Evolutionary conservation across 1,284 basidiomycete species (phyloP).

Genomic region (Malassezia brasiliensis): DNA sequence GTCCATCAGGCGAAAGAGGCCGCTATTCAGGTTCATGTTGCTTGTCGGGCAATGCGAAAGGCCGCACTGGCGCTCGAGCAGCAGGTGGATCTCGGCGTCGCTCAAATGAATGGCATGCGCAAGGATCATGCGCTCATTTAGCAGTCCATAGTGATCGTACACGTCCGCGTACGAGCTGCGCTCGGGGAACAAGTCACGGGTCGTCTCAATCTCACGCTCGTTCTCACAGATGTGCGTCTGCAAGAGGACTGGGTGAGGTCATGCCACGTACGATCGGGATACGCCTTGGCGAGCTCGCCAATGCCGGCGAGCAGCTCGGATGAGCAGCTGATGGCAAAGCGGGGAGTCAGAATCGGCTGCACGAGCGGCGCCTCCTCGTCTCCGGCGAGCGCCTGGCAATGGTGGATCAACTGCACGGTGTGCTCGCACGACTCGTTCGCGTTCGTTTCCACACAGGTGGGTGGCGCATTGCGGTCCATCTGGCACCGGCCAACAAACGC

Average conservation of each 20-base stretch:
- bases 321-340: constrained; percentile 89
- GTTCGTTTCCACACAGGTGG: constrained; percentile 61
- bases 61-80: constrained; percentile 62
- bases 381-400: constrained; percentile 34
- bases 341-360: constrained; percentile 80
- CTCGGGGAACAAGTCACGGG: constrained; percentile 58
- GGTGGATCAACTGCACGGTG: constrained; percentile 21
- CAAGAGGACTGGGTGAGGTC: constrained; percentile 54
- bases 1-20: constrained; percentile 66
- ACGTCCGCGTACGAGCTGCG: constrained; percentile 52
- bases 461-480: constrained; percentile 71
- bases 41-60: constrained; percentile 79
- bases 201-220: constrained; percentile 61
- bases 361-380: constrained; percentile 53
- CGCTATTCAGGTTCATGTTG: constrained; percentile 80
- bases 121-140: constrained; percentile 70
- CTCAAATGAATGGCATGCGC: constrained; percentile 80
- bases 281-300: neutral
- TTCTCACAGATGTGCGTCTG: constrained; percentile 94
- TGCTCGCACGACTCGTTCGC: constrained; percentile 21
- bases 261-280: neutral
- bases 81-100: constrained; percentile 61
- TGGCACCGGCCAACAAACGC: constrained; percentile 85
- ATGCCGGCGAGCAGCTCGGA: constrained; percentile 61
- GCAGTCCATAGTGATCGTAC: constrained; percentile 69